Percentiles rank a stretch among this genome's conserved stretches.
Evolutionary conservation across 495 filamentous ascomycete genomes (phyloP).

Genomic region (Ascodesmis nigricans): DNA sequence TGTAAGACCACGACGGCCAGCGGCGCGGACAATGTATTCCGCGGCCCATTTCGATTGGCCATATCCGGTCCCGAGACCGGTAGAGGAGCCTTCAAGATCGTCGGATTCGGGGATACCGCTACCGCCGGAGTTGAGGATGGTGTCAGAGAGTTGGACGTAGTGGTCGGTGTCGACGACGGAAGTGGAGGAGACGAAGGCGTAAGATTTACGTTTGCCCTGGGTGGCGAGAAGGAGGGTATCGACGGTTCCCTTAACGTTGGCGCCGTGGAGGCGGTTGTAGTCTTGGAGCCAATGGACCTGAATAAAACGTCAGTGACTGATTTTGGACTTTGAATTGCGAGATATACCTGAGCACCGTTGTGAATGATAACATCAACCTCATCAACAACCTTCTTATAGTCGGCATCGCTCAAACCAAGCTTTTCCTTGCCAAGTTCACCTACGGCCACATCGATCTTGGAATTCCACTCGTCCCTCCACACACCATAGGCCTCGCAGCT

Average conservation of each 20-base stretch:
- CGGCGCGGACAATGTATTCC: conserved; percentile 63
- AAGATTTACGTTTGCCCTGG: conserved; percentile 52
- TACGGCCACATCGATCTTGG: conserved; percentile 38
- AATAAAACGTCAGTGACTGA: background rate
- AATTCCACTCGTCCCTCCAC: conserved; percentile 51
- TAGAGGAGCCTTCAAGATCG: conserved; percentile 40
- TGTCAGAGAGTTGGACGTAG: conserved; percentile 52
- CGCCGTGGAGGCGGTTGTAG: conserved; percentile 49
- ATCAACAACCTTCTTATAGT: conserved; percentile 40
- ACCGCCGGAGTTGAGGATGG: conserved; percentile 30
- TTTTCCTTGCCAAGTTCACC: conserved; percentile 52
- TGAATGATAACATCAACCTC: conserved; percentile 65
- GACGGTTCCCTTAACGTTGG: conserved; percentile 67
- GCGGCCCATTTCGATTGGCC: conserved; percentile 75
- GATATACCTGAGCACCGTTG: conserved; percentile 48
- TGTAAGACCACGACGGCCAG: conserved; percentile 50
- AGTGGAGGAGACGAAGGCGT: conserved; percentile 74
- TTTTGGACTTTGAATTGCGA: background rate
- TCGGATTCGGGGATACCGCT: conserved; percentile 38
- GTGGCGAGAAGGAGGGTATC: conserved; percentile 56
- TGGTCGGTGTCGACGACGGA: conserved; percentile 59
- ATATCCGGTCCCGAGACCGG: conserved; percentile 61
- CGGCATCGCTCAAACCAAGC: conserved; percentile 41
- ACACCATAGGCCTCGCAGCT: conserved; percentile 53
- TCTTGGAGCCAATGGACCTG: conserved; percentile 66